Base-by-base conservation (phyloP, 208 protist genomes). In the Trypanosoma caninum region DNA sequence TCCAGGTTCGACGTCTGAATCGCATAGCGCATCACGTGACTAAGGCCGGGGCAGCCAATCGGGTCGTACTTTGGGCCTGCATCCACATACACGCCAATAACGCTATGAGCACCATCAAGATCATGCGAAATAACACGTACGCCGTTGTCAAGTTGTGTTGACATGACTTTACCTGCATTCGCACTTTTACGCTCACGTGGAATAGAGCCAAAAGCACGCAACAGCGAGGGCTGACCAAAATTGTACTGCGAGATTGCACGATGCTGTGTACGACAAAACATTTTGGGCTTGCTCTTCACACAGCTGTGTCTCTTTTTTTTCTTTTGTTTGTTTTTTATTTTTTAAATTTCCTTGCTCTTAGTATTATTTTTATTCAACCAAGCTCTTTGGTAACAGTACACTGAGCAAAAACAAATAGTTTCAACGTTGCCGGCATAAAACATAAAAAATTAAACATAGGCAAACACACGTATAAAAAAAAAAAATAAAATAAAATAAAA, bases 1-100 rank as follows among this genome's bases (percentile, higher is more conserved):
- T 89, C 80, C 82, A 93, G 87, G 77, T 91, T 94, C 16, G 83
- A 89, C 20, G 82, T 87, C 72, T 87, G 80, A 60, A 94, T 70
- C 14, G 84, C 82, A 59, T 80, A 90, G 53, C 87, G 87, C 84
- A 94, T 87, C 45, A 90, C 87, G 66, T 90, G 83, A 72, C 82
- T 91, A 16, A 94, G 71, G 20, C 84, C 87, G 1, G 87, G 87
- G 22, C 69, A 80, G 46, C 74, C 59, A 23, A 81, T 58, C 25
- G 87, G 83, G 69, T 93, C 87, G 66, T 82, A 91, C 72, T 93
- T 93, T 11, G 83, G 75, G 6, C 87, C 87, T 6, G 84, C 82
- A 56, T 90, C 75, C 45, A 80, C 80, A 68, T 88, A 94, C 16
- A 94, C 64, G 41, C 82, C 87, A 30, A 91, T 56, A 28, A 74